Conservation (phyloP, 257 asterid species). For the Nicotiana otophora region DNA sequence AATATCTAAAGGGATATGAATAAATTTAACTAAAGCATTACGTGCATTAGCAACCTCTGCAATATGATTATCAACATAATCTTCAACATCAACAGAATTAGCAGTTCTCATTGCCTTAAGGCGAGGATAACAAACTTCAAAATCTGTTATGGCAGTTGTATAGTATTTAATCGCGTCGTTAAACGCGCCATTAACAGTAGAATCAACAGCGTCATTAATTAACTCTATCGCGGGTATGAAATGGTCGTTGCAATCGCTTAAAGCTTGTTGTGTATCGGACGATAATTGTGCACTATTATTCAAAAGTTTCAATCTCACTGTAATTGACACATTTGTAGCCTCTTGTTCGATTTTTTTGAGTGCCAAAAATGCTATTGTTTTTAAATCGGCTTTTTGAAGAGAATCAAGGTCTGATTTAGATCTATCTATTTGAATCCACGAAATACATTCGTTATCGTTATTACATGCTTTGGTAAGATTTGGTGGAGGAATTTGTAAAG, state of each 20-base stretch:
- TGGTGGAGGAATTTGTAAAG: not conserved
- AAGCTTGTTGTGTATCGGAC: not conserved
- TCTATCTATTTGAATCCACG: not conserved
- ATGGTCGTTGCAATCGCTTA: slow-evolving; percentile 6
- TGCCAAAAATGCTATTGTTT: not conserved
- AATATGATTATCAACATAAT: slow-evolving; percentile 9
- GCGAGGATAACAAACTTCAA: slow-evolving; percentile 5
- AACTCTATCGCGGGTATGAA: slow-evolving; percentile 1
- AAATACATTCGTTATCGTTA: not conserved
- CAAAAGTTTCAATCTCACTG: not conserved
- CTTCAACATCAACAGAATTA: not conserved
- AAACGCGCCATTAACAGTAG: not conserved
- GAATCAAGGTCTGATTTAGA: not conserved
- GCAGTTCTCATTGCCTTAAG: slow-evolving; percentile 2
- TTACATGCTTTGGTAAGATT: slow-evolving; percentile 4
- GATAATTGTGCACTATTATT: not conserved
- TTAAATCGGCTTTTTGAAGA: not conserved
- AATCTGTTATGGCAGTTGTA: not conserved
- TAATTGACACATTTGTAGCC: not conserved
- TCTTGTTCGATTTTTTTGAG: not conserved
- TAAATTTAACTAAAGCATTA: slow-evolving; percentile 6
- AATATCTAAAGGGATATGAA: slow-evolving; percentile 1
- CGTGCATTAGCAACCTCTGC: slow-evolving; percentile 10
- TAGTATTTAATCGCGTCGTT: not conserved
- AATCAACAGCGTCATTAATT: not conserved